A percentile compares a stretch with the other conserved stretches of the same genome.
phyloP scores from a whole-genome alignment of 148 eudicot species.

The Cornus controversa region DNA sequence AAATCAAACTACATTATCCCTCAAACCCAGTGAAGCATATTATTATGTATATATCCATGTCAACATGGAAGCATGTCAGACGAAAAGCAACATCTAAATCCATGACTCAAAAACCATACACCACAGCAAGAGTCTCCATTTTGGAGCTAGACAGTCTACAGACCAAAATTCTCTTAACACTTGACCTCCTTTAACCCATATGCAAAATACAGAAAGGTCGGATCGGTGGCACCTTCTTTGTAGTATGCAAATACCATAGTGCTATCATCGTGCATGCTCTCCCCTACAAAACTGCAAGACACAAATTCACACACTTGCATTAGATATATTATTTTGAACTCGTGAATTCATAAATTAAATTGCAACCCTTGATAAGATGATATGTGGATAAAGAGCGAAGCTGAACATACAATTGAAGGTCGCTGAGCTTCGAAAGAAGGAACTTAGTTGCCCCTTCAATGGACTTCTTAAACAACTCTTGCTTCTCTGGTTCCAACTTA shows the following conservation, averaged over 20 bases:
- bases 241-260: constrained; percentile 46
- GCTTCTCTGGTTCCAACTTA: constrained; percentile 31
- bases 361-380: too few relatives aligned
- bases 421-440: constrained; percentile 46
- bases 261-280: constrained; percentile 48
- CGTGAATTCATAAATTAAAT: background rate
- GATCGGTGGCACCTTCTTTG: constrained; percentile 53
- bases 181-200: constrained; percentile 53
- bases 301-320: background rate
- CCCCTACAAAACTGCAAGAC: constrained; percentile 46
- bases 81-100: background rate
- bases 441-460: constrained; percentile 44
- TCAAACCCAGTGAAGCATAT: too few relatives aligned
- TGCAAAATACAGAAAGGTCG: constrained; percentile 52
- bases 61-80: background rate
- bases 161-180: constrained; percentile 20
- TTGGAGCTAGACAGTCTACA: background rate
- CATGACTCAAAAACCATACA: background rate
- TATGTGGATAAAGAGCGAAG: background rate
- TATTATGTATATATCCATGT: background rate
- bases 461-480: constrained; percentile 37
- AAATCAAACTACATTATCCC: too few relatives aligned
- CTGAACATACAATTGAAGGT: constrained; percentile 47
- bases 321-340: background rate
- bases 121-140: background rate